Percentiles rank a stretch among this genome's conserved stretches.
phyloP scores from a whole-genome alignment of 768 basidiomycete genomes.

The Asterophora lycoperdoides region DNA sequence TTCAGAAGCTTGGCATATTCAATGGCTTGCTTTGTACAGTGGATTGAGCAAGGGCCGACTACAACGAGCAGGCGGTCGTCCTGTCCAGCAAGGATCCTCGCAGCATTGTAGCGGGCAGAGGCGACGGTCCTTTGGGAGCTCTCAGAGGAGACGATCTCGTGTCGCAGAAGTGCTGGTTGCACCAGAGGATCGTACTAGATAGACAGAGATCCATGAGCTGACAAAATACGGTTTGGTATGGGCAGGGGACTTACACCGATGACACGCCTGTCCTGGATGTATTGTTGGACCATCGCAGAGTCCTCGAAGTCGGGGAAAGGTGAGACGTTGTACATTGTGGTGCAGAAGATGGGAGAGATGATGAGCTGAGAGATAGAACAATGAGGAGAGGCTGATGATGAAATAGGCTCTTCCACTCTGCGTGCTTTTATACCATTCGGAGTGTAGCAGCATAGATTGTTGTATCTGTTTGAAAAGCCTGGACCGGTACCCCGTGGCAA shows the following conservation, averaged over 20 bases:
- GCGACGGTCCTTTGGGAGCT: constrained; percentile 74
- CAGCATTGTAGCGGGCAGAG: constrained; percentile 70
- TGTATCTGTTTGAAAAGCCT: no score
- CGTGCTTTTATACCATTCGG: no score
- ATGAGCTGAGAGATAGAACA: no score
- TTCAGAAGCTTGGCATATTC: no score
- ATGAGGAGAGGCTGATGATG: no score
- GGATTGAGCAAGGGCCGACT: no score
- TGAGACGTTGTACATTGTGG: constrained; percentile 47
- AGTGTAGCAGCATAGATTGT: no score
- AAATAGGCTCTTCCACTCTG: no score
- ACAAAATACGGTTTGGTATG: constrained; percentile 4
- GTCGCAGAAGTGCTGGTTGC: constrained; percentile 85
- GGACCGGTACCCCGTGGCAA: no score
- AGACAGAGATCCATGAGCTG: not conserved
- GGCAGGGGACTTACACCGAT: constrained; percentile 59
- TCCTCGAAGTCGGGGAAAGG: constrained; percentile 65
- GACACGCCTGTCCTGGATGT: constrained; percentile 80
- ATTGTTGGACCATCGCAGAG: constrained; percentile 57
- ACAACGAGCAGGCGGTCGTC: no score
- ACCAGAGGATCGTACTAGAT: constrained; percentile 91
- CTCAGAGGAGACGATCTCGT: constrained; percentile 71
- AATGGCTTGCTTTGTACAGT: no score
- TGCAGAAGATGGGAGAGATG: no score
- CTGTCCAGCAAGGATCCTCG: constrained; percentile 75